These are phyloP conservation scores for Endocalyx cinctus DNA, from an alignment of 2,329 filamentous ascomycete genomes.

Conservation along the genomic window DNA sequence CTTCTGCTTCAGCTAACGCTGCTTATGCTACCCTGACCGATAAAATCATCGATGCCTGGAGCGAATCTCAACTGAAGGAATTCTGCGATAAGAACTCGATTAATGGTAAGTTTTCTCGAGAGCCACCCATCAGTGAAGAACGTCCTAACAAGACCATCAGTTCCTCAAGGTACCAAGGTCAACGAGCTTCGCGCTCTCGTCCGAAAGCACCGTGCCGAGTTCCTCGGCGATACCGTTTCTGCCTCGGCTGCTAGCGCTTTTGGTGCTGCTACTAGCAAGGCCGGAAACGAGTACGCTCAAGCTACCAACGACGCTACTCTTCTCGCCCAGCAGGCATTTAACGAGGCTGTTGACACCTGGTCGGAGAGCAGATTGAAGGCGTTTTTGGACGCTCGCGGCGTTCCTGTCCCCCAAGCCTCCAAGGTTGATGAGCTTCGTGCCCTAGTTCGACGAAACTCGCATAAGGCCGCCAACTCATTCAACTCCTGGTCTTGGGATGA, in stretches of 20 bases:
- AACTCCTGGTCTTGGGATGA: conserved; percentile 78
- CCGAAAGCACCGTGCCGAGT: conserved; percentile 75
- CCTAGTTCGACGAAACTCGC: conserved; percentile 66
- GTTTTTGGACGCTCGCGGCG: conserved; percentile 70
- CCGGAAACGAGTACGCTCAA: conserved; percentile 70
- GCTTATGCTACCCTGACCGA: conserved; percentile 75
- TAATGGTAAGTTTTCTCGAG: conserved; percentile 33
- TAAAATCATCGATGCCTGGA: conserved; percentile 83
- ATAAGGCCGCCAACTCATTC: conserved; percentile 65
- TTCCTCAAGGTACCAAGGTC: conserved; percentile 85
- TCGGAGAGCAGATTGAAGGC: conserved; percentile 73
- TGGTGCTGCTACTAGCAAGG: conserved; percentile 70
- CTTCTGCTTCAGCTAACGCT: conserved; percentile 60
- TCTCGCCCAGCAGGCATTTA: conserved; percentile 63
- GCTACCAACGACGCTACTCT: conserved; percentile 66
- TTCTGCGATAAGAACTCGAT: conserved; percentile 91
- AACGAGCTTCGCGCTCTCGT: conserved; percentile 88
- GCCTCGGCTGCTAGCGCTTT: conserved; percentile 55
- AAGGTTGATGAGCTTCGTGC: conserved; percentile 71
- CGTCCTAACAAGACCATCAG: conserved; percentile 40
- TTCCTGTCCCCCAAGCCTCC: conserved; percentile 67
- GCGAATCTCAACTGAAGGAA: conserved; percentile 82
- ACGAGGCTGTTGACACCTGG: conserved; percentile 59
- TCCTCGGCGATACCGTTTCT: conserved; percentile 61
- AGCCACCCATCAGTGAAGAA: too few relatives aligned